Evolutionary conservation across 805 yeast genomes (phyloP).

Genomic region (Maudiozyma barnettii): DNA sequence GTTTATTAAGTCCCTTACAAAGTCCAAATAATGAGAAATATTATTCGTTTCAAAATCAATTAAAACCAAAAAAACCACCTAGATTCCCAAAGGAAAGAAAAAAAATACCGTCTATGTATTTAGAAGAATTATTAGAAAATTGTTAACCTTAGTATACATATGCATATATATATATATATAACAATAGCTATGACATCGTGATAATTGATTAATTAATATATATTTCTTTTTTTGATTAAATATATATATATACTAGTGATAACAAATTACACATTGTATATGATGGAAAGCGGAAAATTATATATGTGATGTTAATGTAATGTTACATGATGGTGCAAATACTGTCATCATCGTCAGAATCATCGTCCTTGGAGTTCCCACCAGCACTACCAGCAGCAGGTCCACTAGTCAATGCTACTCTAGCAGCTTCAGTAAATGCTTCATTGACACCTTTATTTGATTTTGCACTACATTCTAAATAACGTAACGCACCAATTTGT

Average conservation of each 20-base stretch:
- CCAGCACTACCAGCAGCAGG: slow-evolving; percentile 72
- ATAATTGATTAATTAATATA: too few relatives aligned
- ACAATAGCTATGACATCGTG: too few relatives aligned
- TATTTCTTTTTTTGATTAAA: neutral
- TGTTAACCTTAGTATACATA: neutral
- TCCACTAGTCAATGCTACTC: slow-evolving; percentile 87
- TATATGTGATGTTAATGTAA: neutral
- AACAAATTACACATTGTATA: too few relatives aligned
- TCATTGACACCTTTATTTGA: slow-evolving; percentile 97
- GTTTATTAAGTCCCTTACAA: neutral
- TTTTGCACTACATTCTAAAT: slow-evolving; percentile 94
- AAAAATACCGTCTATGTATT: slow-evolving; percentile 16
- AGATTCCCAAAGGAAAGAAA: neutral
- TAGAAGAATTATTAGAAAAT: slow-evolving; percentile 15
- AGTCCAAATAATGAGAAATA: neutral
- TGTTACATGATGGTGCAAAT: slow-evolving; percentile 36
- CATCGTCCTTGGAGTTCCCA: slow-evolving; percentile 28
- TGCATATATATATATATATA: neutral
- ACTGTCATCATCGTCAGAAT: slow-evolving; percentile 16
- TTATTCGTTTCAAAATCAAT: neutral
- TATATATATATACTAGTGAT: too few relatives aligned
- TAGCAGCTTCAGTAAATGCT: slow-evolving; percentile 96
- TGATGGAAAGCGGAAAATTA: too few relatives aligned
- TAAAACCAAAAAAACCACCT: neutral
- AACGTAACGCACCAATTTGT: slow-evolving; percentile 85